Evolutionary conservation across 306 rosid genomes (phyloP).

Genomic region (Sechiopsis laciniata): DNA sequence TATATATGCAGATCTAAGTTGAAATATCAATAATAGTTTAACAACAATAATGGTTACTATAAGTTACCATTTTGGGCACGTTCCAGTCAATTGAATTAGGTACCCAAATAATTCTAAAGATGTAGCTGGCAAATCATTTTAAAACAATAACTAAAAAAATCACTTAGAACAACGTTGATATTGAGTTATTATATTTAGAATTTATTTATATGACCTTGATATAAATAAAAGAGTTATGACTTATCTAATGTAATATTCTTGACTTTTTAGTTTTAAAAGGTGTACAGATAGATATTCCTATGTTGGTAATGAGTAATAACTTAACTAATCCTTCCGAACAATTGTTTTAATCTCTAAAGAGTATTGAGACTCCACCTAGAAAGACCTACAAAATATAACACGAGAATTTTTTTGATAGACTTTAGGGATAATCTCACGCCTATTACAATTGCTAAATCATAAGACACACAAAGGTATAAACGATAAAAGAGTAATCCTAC

Average conservation of each 20-base stretch:
- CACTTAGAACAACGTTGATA: background rate
- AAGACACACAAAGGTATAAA: too few species aligned
- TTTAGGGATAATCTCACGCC: too few species aligned
- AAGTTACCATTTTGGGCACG: background rate
- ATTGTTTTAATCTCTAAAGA: too few species aligned
- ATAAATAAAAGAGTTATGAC: background rate
- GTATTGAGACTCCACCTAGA: too few species aligned
- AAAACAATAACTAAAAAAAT: background rate
- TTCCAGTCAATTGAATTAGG: background rate
- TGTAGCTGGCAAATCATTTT: background rate
- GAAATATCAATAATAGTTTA: background rate
- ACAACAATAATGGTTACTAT: background rate
- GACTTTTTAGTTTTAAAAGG: background rate
- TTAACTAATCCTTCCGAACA: too few species aligned
- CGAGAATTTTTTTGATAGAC: too few species aligned
- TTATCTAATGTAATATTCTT: background rate
- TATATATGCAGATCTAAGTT: background rate
- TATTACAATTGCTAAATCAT: too few species aligned
- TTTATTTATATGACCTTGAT: background rate
- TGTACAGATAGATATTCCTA: too few species aligned
- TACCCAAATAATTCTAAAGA: background rate
- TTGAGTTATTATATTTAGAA: background rate
- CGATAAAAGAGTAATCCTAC: too few species aligned
- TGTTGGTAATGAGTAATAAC: too few species aligned
- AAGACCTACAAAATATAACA: too few species aligned